Evolutionary conservation across 768 basidiomycete species (phyloP).

Genomic region (Mycena sanguinolenta): DNA sequence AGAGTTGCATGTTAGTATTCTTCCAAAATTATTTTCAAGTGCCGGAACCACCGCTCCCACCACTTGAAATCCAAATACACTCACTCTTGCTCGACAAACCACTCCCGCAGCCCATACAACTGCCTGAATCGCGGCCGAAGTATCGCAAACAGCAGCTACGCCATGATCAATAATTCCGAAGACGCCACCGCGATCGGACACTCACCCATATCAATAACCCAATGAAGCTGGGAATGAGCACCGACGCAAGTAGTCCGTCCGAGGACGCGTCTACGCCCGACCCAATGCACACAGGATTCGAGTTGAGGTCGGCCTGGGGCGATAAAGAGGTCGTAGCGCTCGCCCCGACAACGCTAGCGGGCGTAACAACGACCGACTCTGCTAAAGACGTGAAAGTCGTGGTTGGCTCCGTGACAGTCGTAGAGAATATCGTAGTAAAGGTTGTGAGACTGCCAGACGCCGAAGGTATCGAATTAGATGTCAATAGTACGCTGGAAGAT

Average conservation of each 20-base stretch:
- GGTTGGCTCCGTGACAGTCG: slow-evolving; percentile 24
- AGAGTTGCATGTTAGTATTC: neutral
- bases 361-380: slow-evolving; percentile 31
- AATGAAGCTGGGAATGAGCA: slow-evolving; percentile 68
- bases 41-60: neutral
- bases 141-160: slow-evolving; percentile 75
- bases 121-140: slow-evolving; percentile 79
- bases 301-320: slow-evolving; percentile 31
- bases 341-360: slow-evolving; percentile 21
- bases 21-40: no score
- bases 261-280: slow-evolving; percentile 73
- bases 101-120: slow-evolving; percentile 79
- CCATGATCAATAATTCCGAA: slow-evolving; percentile 12
- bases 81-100: slow-evolving; percentile 82
- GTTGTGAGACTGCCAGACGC: slow-evolving; percentile 26
- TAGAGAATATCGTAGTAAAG: slow-evolving; percentile 31
- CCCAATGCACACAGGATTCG: slow-evolving; percentile 69
- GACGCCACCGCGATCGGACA: neutral
- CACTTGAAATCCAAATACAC: slow-evolving; percentile 40
- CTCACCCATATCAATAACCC: slow-evolving; percentile 79
- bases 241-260: slow-evolving; percentile 69
- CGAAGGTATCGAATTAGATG: slow-evolving; percentile 2
- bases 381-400: slow-evolving; percentile 33
- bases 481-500: slow-evolving; percentile 6
- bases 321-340: slow-evolving; percentile 18